Percentiles rank a stretch among this genome's conserved stretches.
Evolutionary conservation across 352 stramenopile genomes (phyloP).

Genomic region (Globisporangium paroecandrum): DNA sequence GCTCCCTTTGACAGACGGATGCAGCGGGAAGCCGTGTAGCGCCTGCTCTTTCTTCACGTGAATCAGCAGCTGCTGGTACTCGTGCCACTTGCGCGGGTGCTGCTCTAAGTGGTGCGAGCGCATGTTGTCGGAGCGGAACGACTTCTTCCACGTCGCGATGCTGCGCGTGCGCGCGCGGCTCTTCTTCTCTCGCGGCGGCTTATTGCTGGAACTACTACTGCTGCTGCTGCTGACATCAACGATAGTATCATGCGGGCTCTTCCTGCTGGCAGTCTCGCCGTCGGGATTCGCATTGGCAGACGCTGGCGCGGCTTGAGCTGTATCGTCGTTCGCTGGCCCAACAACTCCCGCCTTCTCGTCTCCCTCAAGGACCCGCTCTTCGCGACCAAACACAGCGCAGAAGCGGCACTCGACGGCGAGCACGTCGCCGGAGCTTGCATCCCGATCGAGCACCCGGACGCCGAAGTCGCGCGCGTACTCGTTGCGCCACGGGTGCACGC

Average conservation of each 20-base stretch:
- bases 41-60: slow-evolving; percentile 21
- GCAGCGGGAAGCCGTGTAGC: not conserved
- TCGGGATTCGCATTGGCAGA: not conserved
- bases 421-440: slow-evolving; percentile 29
- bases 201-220: not conserved
- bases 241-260: not conserved
- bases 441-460: slow-evolving; percentile 25
- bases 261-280: not conserved
- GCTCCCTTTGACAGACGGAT: not conserved
- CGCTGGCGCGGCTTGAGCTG: not conserved
- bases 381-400: slow-evolving; percentile 36
- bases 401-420: slow-evolving; percentile 33
- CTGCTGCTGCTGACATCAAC: not conserved
- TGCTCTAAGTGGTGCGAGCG: slow-evolving; percentile 35
- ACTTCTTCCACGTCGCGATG: slow-evolving; percentile 31
- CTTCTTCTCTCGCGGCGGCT: slow-evolving; percentile 9
- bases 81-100: slow-evolving; percentile 29
- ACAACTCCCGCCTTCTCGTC: not conserved
- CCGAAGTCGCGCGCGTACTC: slow-evolving; percentile 34
- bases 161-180: slow-evolving; percentile 30
- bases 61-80: slow-evolving; percentile 28
- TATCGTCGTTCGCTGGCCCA: not conserved
- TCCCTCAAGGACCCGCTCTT: slow-evolving; percentile 13
- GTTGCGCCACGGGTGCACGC: slow-evolving; percentile 27
- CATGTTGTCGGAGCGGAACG: slow-evolving; percentile 44